phyloP scores from a whole-genome alignment of 495 filamentous ascomycete genomes.

The Neurospora intermedia region DNA sequence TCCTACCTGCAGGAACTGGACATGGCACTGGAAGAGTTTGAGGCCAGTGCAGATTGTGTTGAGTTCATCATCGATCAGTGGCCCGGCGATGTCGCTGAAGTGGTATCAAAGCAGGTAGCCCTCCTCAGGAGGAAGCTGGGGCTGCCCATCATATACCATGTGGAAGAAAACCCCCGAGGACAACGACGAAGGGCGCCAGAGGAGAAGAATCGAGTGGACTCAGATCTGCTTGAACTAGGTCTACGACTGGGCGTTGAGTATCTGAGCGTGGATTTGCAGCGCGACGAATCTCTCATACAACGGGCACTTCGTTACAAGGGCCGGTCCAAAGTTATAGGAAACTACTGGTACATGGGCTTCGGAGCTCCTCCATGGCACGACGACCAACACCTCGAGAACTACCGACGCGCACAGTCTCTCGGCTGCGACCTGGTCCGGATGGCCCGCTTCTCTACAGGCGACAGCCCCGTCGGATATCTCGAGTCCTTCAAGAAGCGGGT shows the following conservation, averaged over 20 bases:
- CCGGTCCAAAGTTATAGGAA: conserved; percentile 64
- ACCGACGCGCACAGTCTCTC: conserved; percentile 45
- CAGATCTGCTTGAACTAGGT: conserved; percentile 54
- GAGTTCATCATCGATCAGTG: conserved; percentile 57
- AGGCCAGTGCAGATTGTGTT: conserved; percentile 60
- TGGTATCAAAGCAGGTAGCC: conserved; percentile 47
- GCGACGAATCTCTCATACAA: conserved; percentile 39
- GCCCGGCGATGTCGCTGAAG: conserved; percentile 40
- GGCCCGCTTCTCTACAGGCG: conserved; percentile 47
- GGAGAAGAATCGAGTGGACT: conserved; percentile 41
- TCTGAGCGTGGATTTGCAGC: conserved; percentile 53
- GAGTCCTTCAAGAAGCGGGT: conserved; percentile 42
- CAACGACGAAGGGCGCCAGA: conserved; percentile 25
- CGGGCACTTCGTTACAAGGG: conserved; percentile 49
- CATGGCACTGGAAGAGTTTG: conserved; percentile 50
- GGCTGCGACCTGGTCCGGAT: conserved; percentile 65
- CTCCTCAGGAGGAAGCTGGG: conserved; percentile 53
- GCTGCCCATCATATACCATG: conserved; percentile 58
- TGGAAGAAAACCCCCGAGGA: conserved; percentile 43
- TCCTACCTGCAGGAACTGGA: conserved; percentile 45
- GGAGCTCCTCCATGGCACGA: conserved; percentile 52
- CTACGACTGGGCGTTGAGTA: conserved; percentile 68
- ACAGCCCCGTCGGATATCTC: conserved; percentile 49
- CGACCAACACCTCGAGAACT: conserved; percentile 43
- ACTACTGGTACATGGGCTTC: conserved; percentile 42